Evolutionary conservation across 176 grass and related monocot species (phyloP).

Genomic region (Ampelocalamus luodianensis): DNA sequence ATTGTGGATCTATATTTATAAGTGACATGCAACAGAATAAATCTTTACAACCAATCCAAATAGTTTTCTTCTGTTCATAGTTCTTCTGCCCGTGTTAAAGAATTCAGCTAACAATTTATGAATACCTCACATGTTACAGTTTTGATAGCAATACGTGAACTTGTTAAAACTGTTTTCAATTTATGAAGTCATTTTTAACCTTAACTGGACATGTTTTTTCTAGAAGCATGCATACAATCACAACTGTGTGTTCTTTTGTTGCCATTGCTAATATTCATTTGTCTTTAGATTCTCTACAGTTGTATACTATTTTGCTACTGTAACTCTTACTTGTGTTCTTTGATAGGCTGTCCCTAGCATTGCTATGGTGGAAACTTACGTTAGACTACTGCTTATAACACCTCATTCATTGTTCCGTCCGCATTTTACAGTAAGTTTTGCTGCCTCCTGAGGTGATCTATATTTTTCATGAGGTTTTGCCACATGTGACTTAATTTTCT

Average conservation of each 20-base stretch:
- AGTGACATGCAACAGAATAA: conserved; percentile 2
- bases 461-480: conserved; percentile 10
- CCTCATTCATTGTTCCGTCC: conserved; percentile 96
- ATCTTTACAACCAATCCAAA: conserved; percentile 14
- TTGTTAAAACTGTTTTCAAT: conserved; percentile 4
- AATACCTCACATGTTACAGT: not conserved
- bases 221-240: conserved; percentile 23
- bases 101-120: conserved; percentile 10
- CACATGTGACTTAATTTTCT: conserved; percentile 19
- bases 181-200: conserved; percentile 20
- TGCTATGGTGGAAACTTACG: conserved; percentile 97
- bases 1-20: conserved; percentile 1
- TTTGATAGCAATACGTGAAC: conserved; percentile 11
- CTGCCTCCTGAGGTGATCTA: conserved; percentile 27
- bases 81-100: conserved; percentile 15
- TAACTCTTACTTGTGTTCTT: conserved; percentile 35
- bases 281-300: conserved; percentile 15
- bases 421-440: conserved; percentile 83
- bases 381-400: conserved; percentile 90
- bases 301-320: conserved; percentile 16
- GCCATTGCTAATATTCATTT: conserved; percentile 24
- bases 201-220: conserved; percentile 31
- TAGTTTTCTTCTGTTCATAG: conserved; percentile 5
- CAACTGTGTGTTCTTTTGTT: conserved; percentile 41
- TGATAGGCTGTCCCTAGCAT: conserved; percentile 92